Evolutionary conservation across 2,329 filamentous ascomycete species (phyloP).

Genomic region (Elsinoe arachidis): DNA sequence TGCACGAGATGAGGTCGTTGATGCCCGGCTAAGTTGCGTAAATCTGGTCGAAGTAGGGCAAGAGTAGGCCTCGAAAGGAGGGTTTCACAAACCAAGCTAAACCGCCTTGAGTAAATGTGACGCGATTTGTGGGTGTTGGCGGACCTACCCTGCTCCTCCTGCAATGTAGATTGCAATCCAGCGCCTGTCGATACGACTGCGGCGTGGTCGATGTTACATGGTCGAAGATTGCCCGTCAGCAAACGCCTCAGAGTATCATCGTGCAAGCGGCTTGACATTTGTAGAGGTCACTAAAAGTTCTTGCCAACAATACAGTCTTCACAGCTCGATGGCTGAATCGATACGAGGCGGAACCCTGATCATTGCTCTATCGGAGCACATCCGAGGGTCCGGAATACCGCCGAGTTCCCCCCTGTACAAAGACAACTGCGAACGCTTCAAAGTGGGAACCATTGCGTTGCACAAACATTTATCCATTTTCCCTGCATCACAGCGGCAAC

Average conservation of each 20-base stretch:
- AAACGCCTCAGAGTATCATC: not conserved
- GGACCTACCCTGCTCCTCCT: not conserved
- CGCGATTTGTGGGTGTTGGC: not conserved
- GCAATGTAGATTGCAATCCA: not conserved
- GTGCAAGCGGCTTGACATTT: not conserved
- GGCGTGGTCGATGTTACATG: not conserved
- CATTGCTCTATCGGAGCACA: not conserved
- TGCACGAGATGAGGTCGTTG: not conserved
- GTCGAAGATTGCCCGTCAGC: not conserved
- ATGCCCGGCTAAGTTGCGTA: not conserved
- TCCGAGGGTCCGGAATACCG: not conserved
- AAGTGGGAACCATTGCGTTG: not conserved
- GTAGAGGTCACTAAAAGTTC: not conserved
- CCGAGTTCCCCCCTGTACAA: not conserved
- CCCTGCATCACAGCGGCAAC: slow-evolving; percentile 28
- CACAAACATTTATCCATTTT: not conserved
- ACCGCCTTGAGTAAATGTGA: not conserved
- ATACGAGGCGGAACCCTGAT: not conserved
- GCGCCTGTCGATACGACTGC: not conserved
- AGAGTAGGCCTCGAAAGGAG: not conserved
- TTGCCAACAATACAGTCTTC: not conserved
- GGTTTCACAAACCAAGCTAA: not conserved
- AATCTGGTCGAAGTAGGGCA: not conserved
- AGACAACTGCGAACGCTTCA: not conserved
- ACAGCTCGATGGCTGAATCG: not conserved